Evolutionary conservation across 148 eudicot genomes (phyloP).

Genomic region (Simmondsia chinensis): DNA sequence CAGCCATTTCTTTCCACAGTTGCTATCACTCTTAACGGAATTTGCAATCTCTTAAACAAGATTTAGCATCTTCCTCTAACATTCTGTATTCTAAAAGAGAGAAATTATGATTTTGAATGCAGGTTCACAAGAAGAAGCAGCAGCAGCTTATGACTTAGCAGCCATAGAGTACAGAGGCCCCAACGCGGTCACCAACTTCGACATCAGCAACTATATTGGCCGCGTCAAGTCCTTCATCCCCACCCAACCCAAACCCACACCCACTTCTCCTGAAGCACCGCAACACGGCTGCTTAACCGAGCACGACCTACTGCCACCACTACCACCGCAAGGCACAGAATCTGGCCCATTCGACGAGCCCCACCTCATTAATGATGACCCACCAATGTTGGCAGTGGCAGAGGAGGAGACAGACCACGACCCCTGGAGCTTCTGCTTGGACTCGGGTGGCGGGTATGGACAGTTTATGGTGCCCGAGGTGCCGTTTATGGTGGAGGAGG

Average conservation of each 20-base stretch:
- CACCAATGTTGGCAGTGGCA: slow-evolving; percentile 23
- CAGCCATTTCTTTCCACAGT: no score
- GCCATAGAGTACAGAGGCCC: slow-evolving; percentile 85
- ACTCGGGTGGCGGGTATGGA: slow-evolving; percentile 18
- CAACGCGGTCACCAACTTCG: slow-evolving; percentile 90
- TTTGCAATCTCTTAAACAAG: no score
- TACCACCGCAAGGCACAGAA: no score
- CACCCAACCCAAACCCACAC: slow-evolving; percentile 1
- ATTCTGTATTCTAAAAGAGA: no score
- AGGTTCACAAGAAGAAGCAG: slow-evolving; percentile 99
- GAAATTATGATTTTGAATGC: not conserved
- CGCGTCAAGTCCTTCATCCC: slow-evolving; percentile 30
- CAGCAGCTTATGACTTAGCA: slow-evolving; percentile 87
- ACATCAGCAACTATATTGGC: slow-evolving; percentile 61
- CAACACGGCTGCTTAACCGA: slow-evolving; percentile 1
- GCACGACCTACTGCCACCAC: not conserved
- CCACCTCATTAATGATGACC: slow-evolving; percentile 11
- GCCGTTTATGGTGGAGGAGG: slow-evolving; percentile 36
- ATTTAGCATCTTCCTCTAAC: no score
- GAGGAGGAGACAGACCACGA: slow-evolving; percentile 31
- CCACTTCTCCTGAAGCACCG: no score
- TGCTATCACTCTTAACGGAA: no score
- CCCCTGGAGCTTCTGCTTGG: slow-evolving; percentile 72
- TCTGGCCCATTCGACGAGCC: no score
- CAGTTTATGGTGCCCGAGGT: slow-evolving; percentile 41